Evolutionary conservation across 495 filamentous ascomycete species (phyloP).

Genomic region (Xylaria nigripes): DNA sequence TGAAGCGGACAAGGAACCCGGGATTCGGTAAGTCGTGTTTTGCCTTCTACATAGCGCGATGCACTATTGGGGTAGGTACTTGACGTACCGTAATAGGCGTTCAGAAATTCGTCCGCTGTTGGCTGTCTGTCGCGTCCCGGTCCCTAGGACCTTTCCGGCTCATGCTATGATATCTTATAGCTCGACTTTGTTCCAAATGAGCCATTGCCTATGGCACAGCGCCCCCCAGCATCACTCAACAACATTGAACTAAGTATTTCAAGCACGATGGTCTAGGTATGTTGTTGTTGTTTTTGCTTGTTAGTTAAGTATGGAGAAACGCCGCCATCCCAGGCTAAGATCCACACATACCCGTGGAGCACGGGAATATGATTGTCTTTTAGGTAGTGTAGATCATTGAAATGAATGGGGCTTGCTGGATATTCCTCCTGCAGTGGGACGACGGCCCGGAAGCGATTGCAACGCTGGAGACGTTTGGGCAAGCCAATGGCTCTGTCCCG

Average conservation of each 20-base stretch:
- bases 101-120: neutral
- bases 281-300: neutral
- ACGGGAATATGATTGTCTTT: neutral
- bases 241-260: neutral
- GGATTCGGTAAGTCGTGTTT: neutral
- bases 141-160: neutral
- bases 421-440: neutral
- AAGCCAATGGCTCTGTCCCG: neutral
- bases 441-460: conserved; percentile 12
- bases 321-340: conserved; percentile 1
- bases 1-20: neutral
- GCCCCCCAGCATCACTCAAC: neutral
- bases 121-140: neutral
- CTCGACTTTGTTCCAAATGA: neutral
- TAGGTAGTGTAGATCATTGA: conserved; percentile 10
- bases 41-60: neutral
- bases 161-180: neutral
- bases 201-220: neutral
- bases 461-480: conserved; percentile 5
- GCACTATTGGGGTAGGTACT: neutral
- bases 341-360: conserved; percentile 7
- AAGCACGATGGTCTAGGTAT: neutral
- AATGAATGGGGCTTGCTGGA: conserved; percentile 3
- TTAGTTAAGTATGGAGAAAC: neutral
- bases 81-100: neutral